A percentile compares a stretch with the other conserved stretches of the same genome.
Conservation (phyloP, 495 filamentous ascomycete genomes). For the Astrocystis sublimbata region DNA sequence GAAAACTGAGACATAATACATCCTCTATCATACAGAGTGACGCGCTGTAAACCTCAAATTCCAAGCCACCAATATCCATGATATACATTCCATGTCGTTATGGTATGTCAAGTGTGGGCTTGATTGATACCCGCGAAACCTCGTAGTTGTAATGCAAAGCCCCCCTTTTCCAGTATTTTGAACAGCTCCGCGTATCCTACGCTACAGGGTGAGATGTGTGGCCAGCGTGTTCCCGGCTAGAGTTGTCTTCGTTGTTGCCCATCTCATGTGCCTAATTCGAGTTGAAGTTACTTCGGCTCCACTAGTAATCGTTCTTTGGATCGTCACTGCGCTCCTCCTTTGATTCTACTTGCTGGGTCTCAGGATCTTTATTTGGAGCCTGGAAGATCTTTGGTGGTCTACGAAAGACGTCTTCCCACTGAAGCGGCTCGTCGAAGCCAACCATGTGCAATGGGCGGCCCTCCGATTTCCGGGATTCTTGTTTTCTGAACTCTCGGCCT, state of each 20-base stretch:
- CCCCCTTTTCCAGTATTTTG: not conserved
- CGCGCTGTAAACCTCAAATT: too few relatives aligned
- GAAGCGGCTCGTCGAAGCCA: slow-evolving; percentile 24
- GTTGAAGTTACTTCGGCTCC: too few relatives aligned
- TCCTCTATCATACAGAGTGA: not conserved
- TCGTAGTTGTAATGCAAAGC: not conserved
- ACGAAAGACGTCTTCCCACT: slow-evolving; percentile 34
- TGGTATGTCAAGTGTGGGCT: slow-evolving; percentile 4
- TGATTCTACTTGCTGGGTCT: not conserved
- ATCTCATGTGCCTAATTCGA: not conserved
- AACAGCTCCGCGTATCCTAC: not conserved
- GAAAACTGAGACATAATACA: not conserved
- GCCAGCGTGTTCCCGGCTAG: not conserved
- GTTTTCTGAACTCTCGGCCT: slow-evolving; percentile 31
- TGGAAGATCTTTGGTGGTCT: not conserved
- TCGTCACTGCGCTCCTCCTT: not conserved
- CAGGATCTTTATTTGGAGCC: not conserved
- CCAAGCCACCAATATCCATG: not conserved
- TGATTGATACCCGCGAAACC: not conserved
- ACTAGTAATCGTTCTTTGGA: not conserved
- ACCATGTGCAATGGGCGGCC: slow-evolving; percentile 34
- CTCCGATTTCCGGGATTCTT: slow-evolving; percentile 22
- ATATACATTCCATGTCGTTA: not conserved
- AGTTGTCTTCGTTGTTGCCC: not conserved
- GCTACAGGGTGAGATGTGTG: not conserved